These are phyloP conservation scores for Chaetomium sp. DNA, from an alignment of 2,329 filamentous ascomycete genomes.

Conservation along the genomic window DNA sequence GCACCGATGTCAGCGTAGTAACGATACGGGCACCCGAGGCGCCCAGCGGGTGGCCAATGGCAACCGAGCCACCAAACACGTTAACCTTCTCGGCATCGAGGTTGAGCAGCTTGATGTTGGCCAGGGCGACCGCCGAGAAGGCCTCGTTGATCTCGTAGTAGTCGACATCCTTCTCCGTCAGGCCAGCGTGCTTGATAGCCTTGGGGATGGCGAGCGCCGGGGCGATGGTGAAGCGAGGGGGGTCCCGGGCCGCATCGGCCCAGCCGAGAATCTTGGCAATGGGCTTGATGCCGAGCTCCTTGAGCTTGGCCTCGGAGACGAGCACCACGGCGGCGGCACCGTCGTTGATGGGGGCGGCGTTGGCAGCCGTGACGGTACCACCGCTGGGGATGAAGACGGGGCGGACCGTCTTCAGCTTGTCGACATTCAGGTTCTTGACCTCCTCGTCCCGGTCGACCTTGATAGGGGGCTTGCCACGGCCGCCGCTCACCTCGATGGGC, in stretches of 20 bases:
- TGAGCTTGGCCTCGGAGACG: conserved; percentile 90
- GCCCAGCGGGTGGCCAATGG: conserved; percentile 92
- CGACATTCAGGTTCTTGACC: conserved; percentile 87
- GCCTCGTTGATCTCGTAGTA: conserved; percentile 99
- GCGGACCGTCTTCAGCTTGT: conserved; percentile 83
- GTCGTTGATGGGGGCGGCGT: conserved; percentile 94
- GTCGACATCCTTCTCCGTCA: conserved; percentile 77
- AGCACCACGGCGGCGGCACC: conserved; percentile 91
- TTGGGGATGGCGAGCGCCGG: conserved; percentile 95
- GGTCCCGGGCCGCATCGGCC: conserved; percentile 90
- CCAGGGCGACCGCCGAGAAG: conserved; percentile 93
- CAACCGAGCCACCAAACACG: conserved; percentile 90
- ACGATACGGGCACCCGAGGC: conserved; percentile 93
- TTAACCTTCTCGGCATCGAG: conserved; percentile 87
- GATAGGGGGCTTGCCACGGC: conserved; percentile 84
- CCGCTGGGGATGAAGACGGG: conserved; percentile 77
- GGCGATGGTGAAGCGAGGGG: conserved; percentile 93
- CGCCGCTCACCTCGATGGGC: conserved; percentile 83
- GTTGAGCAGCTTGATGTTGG: conserved; percentile 90
- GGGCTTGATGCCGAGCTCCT: conserved; percentile 87
- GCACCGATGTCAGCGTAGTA: conserved; percentile 82
- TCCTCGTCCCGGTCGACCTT: conserved; percentile 87
- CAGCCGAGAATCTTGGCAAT: conserved; percentile 96
- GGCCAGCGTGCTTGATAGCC: conserved; percentile 89
- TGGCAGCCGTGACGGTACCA: conserved; percentile 92